Percentiles rank a stretch among this genome's conserved stretches.
These are phyloP conservation scores for Cicer chorassanicum DNA, from an alignment of 306 rosid genomes.

Conservation along the genomic window DNA sequence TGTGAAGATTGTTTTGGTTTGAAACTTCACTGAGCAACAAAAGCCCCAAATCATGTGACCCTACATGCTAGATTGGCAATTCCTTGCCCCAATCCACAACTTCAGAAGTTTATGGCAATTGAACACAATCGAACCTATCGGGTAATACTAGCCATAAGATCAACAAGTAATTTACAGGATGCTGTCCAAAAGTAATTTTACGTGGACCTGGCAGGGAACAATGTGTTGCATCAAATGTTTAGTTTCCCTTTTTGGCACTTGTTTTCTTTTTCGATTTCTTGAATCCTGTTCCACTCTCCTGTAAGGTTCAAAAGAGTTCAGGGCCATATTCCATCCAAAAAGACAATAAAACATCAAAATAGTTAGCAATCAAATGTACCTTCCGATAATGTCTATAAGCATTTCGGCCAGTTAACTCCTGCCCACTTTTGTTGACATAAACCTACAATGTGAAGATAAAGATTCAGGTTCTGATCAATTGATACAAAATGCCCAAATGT, in stretches of 20 bases:
- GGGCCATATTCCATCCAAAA: conserved; percentile 16
- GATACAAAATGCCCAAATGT: conserved; percentile 33
- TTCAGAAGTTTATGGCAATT: conserved; percentile 19
- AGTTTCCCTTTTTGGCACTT: conserved; percentile 57
- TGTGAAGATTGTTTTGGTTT: conserved; percentile 8
- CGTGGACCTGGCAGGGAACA: conserved; percentile 26
- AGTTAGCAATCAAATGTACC: conserved; percentile 50
- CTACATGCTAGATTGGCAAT: conserved; percentile 34
- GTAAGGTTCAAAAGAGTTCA: conserved; percentile 48
- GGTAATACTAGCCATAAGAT: conserved; percentile 12
- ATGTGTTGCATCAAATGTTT: conserved; percentile 31
- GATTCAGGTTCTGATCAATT: conserved; percentile 38
- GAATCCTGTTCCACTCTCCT: conserved; percentile 69
- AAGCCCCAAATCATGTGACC: conserved; percentile 17
- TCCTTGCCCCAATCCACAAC: conserved; percentile 20
- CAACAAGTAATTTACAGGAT: conserved; percentile 42
- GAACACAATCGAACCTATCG: conserved; percentile 14
- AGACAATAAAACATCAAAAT: conserved; percentile 8
- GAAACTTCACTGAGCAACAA: conserved; percentile 35
- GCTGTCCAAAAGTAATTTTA: conserved; percentile 34
- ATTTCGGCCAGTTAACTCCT: conserved; percentile 68
- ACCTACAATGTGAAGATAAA: conserved; percentile 57
- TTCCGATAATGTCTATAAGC: conserved; percentile 72
- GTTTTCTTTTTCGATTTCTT: conserved; percentile 63
- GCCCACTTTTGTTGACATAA: conserved; percentile 71